A percentile compares a stretch with the other conserved stretches of the same genome.
phyloP scores from a whole-genome alignment of 805 yeast species.

The Tetrapisispora fleetii region DNA sequence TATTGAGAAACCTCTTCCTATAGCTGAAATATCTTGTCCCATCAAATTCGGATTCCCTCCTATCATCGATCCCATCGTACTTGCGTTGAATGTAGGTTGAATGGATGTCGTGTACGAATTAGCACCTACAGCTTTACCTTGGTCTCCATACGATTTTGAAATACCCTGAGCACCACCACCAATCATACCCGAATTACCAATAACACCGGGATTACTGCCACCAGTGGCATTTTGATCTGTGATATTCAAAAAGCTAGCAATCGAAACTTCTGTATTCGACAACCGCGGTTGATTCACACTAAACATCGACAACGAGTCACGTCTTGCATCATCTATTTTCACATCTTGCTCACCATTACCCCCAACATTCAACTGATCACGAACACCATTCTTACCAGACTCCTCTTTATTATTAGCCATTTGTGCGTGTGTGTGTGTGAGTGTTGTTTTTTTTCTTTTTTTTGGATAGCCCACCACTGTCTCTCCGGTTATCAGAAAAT shows the following conservation, averaged over 20 bases:
- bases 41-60: not conserved
- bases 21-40: slow-evolving; percentile 3
- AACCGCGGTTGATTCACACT: slow-evolving; percentile 13
- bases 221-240: slow-evolving; percentile 3
- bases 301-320: slow-evolving; percentile 18
- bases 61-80: not conserved
- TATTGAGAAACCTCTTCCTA: slow-evolving; percentile 26
- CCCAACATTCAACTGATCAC: not conserved
- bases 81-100: not conserved
- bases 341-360: not conserved
- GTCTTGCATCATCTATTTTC: slow-evolving; percentile 6
- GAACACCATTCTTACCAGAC: not conserved
- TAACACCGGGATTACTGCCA: not conserved
- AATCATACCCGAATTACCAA: not conserved
- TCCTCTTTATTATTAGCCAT: not conserved
- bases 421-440: too few species aligned
- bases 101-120: not conserved
- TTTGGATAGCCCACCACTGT: too few species aligned
- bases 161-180: too few species aligned
- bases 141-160: not conserved
- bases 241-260: slow-evolving; percentile 22
- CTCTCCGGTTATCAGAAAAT: too few species aligned
- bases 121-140: not conserved
- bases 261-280: slow-evolving; percentile 19
- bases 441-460: too few species aligned